Evolutionary conservation across 768 basidiomycete species (phyloP), one percentile per base, ranked within the genome.

Genomic region (Infundibulicybe gibba): DNA sequence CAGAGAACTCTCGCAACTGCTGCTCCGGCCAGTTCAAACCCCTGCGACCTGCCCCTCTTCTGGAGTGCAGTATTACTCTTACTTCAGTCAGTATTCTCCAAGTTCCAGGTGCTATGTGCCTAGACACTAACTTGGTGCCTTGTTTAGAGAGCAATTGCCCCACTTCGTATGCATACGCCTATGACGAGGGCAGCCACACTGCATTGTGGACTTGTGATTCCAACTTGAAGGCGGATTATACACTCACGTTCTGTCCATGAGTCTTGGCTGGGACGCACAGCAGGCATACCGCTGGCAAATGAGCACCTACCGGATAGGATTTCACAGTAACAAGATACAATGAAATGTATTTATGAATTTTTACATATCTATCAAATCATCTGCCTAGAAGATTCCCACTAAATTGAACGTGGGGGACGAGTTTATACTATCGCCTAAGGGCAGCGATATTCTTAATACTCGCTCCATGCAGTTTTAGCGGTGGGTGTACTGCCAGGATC

Each of bases 141-240:
- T 47, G 48, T 30, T 63, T 62, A 59, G 61, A 61, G 40, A 44
- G 17, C 47, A 60, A 58, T 45, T 61, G 61, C 40, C 59, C 59
- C 25, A 56, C 50, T 20, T 55, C 71, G 1, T 76, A 76, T 40
- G 74, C 63, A 0, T 78, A 74, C 49, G 71, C 75, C 3, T 77
- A 60, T 53, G 77, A 79, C 50, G 75, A 77, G 57, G 53, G 58
- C 21, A 67, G 63, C 50, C 70, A 66, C 2, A 75, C 73, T 6
- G 77, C 77, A 8, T 59, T 78, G 30, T 77, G 64, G 63, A 73
- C 68, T 1, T 79, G 64, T 49, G 17, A 56, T 15, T 54, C 56
- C 32, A 37, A 10, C 45, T 53, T 70, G 63, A 53, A 53, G 20
- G 61, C 61, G 1, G 58, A 57, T 13, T 66, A 61, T 32, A 63